Conservation (phyloP, 345 rosid genomes). For the Brassica carinata region DNA sequence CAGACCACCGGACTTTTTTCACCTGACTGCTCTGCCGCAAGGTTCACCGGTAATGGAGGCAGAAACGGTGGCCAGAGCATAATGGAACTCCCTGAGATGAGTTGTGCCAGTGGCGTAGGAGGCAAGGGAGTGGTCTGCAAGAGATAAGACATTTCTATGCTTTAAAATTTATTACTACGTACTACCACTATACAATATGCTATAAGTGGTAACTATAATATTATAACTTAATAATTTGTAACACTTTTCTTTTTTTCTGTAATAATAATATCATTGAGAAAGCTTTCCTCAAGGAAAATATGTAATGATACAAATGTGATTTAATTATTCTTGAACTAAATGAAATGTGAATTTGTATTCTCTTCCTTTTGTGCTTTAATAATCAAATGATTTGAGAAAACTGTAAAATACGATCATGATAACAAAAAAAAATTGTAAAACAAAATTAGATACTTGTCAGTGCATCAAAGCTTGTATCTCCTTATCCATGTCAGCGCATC, state of each 20-base stretch:
- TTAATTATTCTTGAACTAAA: not conserved
- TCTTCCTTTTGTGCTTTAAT: not conserved
- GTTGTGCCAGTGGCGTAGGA: slow-evolving; percentile 50
- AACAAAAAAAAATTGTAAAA: not conserved
- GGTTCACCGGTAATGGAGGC: slow-evolving; percentile 35
- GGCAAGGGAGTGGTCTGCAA: slow-evolving; percentile 59
- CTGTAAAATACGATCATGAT: not conserved
- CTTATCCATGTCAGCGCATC: not conserved
- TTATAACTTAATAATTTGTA: not conserved
- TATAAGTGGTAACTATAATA: not conserved
- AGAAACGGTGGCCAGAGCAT: not conserved
- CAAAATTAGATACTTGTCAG: not conserved
- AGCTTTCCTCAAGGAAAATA: not conserved
- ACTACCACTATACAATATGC: slow-evolving; percentile 6
- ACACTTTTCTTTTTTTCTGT: not conserved
- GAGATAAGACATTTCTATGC: slow-evolving; percentile 39
- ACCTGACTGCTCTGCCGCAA: slow-evolving; percentile 55
- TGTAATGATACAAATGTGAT: not conserved
- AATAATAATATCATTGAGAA: not conserved
- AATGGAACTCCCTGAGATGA: slow-evolving; percentile 43
- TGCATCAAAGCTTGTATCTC: not conserved
- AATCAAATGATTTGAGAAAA: not conserved
- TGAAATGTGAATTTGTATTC: not conserved
- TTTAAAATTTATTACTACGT: not conserved
- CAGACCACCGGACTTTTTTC: slow-evolving; percentile 52